These are phyloP conservation scores for Pseudogymnoascus pannorum DNA, from an alignment of 2,329 filamentous ascomycete genomes.

Conservation along the genomic window DNA sequence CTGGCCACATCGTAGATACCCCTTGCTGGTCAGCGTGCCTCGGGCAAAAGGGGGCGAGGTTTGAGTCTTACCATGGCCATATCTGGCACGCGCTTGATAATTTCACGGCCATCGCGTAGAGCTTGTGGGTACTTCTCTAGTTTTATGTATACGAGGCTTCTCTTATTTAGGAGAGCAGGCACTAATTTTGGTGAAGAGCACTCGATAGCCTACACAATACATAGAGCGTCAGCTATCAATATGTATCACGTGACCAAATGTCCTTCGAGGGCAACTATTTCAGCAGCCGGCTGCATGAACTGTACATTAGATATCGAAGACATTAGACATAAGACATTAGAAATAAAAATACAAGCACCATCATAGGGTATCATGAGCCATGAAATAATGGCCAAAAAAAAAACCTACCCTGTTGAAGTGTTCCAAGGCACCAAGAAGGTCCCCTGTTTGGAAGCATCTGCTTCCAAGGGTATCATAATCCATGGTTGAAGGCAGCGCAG, in stretches of 20 bases:
- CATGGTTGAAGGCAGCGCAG: conserved; percentile 14
- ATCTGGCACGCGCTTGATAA: conserved; percentile 27
- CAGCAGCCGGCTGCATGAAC: background rate
- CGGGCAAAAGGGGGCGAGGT: background rate
- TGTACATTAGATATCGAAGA: background rate
- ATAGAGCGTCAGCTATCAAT: conserved; percentile 8
- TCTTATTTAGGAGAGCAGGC: conserved; percentile 26
- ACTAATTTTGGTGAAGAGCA: conserved; percentile 14
- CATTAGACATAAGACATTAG: no score
- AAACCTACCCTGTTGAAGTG: conserved; percentile 24
- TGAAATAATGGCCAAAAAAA: background rate
- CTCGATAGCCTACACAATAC: conserved; percentile 15
- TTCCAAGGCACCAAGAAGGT: conserved; percentile 22
- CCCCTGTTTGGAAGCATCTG: conserved; percentile 23
- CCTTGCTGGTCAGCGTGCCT: conserved; percentile 18
- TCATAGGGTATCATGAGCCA: background rate
- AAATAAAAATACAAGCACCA: background rate
- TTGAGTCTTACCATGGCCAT: conserved; percentile 22
- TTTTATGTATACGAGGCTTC: conserved; percentile 30
- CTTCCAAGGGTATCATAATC: conserved; percentile 24
- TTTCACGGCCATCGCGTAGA: conserved; percentile 26
- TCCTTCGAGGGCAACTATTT: background rate
- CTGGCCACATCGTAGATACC: conserved; percentile 30
- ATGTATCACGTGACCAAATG: background rate
- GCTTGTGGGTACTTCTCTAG: conserved; percentile 23